phyloP scores from a whole-genome alignment of 345 rosid genomes.

The Raphanus raphanistrum region DNA sequence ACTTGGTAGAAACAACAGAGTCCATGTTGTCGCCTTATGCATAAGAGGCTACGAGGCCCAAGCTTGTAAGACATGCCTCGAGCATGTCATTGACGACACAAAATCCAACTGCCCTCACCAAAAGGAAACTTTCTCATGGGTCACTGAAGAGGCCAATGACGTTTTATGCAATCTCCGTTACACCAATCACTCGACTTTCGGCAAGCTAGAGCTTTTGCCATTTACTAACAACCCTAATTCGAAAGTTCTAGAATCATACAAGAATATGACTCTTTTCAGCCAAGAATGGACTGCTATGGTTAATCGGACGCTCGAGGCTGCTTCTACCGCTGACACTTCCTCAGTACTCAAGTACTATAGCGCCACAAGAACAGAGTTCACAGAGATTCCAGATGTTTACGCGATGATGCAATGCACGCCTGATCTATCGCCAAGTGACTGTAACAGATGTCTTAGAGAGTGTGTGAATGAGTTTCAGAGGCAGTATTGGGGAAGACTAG shows the following conservation, averaged over 20 bases:
- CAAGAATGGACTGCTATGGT: constrained; percentile 35
- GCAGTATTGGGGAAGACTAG: constrained; percentile 39
- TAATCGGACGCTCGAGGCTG: constrained; percentile 30
- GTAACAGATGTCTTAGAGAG: constrained; percentile 35
- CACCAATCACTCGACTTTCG: constrained; percentile 35
- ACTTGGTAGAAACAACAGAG: constrained; percentile 36
- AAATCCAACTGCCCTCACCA: constrained; percentile 37
- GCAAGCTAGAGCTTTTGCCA: constrained; percentile 34
- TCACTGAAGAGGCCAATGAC: constrained; percentile 15
- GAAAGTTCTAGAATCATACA: neutral
- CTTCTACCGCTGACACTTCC: constrained; percentile 34
- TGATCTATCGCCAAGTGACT: constrained; percentile 45
- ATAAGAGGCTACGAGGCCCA: constrained; percentile 34
- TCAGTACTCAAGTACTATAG: constrained; percentile 45
- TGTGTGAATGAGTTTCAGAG: constrained; percentile 24
- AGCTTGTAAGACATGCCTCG: constrained; percentile 37
- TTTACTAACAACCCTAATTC: neutral
- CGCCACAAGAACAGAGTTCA: constrained; percentile 32
- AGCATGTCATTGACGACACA: constrained; percentile 11
- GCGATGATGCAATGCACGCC: constrained; percentile 56
- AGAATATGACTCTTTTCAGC: constrained; percentile 28
- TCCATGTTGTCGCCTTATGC: constrained; percentile 42
- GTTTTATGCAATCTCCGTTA: constrained; percentile 44
- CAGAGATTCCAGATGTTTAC: constrained; percentile 27
- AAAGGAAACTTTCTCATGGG: constrained; percentile 39